Percentiles rank a stretch among this genome's conserved stretches.
phyloP scores from a whole-genome alignment of 177 flowering plant genomes.

The Vitis hybrid region DNA sequence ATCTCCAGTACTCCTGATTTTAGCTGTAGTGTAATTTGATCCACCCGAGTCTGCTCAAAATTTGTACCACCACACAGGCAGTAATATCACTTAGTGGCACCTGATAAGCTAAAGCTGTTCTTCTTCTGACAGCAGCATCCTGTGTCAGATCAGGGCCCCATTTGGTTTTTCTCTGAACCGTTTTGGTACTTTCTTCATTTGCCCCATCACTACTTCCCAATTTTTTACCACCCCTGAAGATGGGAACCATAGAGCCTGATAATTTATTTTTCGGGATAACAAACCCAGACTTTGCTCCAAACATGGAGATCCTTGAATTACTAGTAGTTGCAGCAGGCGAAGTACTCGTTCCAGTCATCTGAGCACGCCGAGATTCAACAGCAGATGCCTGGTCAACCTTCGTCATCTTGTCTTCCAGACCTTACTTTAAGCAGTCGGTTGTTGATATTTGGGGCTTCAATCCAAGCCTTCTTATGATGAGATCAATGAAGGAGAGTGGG shows the following conservation, averaged over 20 bases:
- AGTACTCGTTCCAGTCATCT: constrained; percentile 33
- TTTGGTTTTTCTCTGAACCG: constrained; percentile 75
- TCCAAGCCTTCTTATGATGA: constrained; percentile 51
- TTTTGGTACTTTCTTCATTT: constrained; percentile 49
- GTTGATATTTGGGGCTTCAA: constrained; percentile 19
- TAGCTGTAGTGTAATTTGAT: constrained; percentile 79
- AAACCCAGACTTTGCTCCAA: constrained; percentile 79
- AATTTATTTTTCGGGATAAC: constrained; percentile 93
- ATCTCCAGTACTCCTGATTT: constrained; percentile 39
- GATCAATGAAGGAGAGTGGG: constrained; percentile 56
- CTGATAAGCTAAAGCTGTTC: constrained; percentile 89
- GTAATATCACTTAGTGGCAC: constrained; percentile 85
- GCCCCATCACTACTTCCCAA: constrained; percentile 34
- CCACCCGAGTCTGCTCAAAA: constrained; percentile 97
- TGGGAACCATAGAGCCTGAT: constrained; percentile 85
- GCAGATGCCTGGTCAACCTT: constrained; percentile 48
- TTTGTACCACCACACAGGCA: constrained; percentile 79
- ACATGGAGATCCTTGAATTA: constrained; percentile 62
- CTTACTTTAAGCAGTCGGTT: not conserved
- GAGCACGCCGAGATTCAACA: constrained; percentile 26
- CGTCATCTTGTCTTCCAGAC: constrained; percentile 27
- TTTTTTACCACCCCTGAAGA: constrained; percentile 51
- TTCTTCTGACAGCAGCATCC: constrained; percentile 76
- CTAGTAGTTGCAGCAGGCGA: constrained; percentile 45
- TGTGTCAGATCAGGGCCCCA: constrained; percentile 86